Evolutionary conservation across 441 rosid genomes (phyloP), one percentile per base, ranked within the genome.

Genomic region (Pelargonium cotyledonis): DNA sequence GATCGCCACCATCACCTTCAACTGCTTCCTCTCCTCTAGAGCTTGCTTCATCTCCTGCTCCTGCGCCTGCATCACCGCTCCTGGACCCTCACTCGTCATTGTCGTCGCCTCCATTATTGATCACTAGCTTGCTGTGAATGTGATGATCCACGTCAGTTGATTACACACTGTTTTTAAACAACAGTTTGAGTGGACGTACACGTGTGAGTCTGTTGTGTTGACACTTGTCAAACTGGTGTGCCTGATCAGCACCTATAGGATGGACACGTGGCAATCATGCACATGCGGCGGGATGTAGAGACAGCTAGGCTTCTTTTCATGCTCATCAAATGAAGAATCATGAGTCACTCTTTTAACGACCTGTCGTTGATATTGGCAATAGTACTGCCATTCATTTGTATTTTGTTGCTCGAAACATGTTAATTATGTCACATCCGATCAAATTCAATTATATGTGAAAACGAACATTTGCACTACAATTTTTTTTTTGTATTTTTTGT

Each of bases 1-100:
- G n/a, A 91, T 41, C 0, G 86, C 90, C 77, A 83, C 88, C 87
- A 86, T 71, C 65, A 82, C 79, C 57, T 73, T 85, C 86, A 75
- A 70, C 81, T 44, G 73, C 82, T 66, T 70, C 63, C 35, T 29
- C 35, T 29, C 35, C 35, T 29, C 35, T 29, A 1, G 35, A 29
- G 49, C 15, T 21, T 19, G 51, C 21, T 65, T 26, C 75, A 5
- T 11, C 71, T 26, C 65, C 63, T 12, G 11, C 21, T 75, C 71
- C 43, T 64, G 49, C 67, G 19, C 49, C 66, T 40, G 63, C 75
- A 12, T 55, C 10, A n/a, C 74, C 65, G 26, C 61, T 15, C 75
- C 72, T 65, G 73, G 70, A 43, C n/a, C 67, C 26, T 15, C 65
- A 53, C 21, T 29, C 35, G 3, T 29, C 4, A 29, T 29, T 4